Evolutionary conservation across 345 rosid species (phyloP).

Genomic region (Camelina neglecta): DNA sequence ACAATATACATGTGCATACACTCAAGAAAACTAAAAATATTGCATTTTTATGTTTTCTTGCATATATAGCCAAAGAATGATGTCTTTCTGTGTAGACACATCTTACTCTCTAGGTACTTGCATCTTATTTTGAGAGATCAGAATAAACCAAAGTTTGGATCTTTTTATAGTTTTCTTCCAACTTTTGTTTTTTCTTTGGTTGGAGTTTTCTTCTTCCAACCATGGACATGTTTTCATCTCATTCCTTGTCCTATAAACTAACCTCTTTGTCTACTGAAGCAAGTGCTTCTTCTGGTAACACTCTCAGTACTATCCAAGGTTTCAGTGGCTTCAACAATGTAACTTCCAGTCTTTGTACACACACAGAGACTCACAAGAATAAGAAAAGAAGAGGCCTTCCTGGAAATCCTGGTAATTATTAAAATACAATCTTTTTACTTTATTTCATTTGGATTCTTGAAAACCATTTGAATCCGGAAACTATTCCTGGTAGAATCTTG

Average conservation of each 20-base stretch:
- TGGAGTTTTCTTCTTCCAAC: constrained; percentile 53
- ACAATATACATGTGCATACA: constrained; percentile 28
- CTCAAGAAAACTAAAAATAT: constrained; percentile 19
- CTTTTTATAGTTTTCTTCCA: constrained; percentile 42
- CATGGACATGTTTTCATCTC: constrained; percentile 64
- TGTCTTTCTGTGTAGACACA: constrained; percentile 56
- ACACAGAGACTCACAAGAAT: constrained; percentile 52
- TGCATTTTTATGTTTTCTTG: neutral
- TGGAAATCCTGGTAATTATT: constrained; percentile 83
- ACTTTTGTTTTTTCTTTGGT: constrained; percentile 46
- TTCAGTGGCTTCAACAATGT: constrained; percentile 53
- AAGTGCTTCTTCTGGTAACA: constrained; percentile 66
- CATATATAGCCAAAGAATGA: constrained; percentile 60
- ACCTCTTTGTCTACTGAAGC: constrained; percentile 71
- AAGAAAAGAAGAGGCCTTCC: constrained; percentile 92
- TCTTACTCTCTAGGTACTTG: constrained; percentile 55
- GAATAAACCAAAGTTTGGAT: constrained; percentile 56
- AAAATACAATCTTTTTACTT: neutral
- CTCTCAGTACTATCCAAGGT: constrained; percentile 49
- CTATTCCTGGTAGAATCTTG: neutral
- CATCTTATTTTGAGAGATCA: constrained; percentile 47
- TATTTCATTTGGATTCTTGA: constrained; percentile 1
- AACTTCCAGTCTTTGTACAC: constrained; percentile 46
- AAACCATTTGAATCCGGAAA: neutral
- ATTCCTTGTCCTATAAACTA: constrained; percentile 62